These are phyloP conservation scores for Myxozyma geophila DNA, from an alignment of 805 yeast species.

Conservation along the genomic window DNA sequence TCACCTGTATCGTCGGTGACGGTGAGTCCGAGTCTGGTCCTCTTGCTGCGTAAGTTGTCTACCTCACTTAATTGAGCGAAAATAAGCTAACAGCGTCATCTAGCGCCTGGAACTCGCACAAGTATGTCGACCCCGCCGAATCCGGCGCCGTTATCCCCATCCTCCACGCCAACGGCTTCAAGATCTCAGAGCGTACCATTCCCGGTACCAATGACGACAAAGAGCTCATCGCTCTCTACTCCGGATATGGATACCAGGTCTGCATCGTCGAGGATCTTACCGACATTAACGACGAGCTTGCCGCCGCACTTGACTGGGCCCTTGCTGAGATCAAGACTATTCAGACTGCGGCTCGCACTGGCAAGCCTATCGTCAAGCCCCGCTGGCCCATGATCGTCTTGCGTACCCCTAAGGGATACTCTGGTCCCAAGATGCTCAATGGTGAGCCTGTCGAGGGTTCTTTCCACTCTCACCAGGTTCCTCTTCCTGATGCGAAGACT, in stretches of 20 bases:
- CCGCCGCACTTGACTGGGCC: slow-evolving; percentile 37
- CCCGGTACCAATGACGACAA: slow-evolving; percentile 35
- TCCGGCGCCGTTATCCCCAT: slow-evolving; percentile 38
- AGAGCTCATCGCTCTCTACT: slow-evolving; percentile 35
- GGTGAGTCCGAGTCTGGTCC: slow-evolving; percentile 40
- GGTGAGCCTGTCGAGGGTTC: slow-evolving; percentile 37
- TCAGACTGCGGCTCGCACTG: slow-evolving; percentile 35
- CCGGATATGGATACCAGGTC: slow-evolving; percentile 37
- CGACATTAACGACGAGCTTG: slow-evolving; percentile 29
- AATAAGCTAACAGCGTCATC: neutral
- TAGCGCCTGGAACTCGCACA: slow-evolving; percentile 37
- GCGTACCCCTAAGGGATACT: slow-evolving; percentile 38
- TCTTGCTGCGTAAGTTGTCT: slow-evolving; percentile 29
- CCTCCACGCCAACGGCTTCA: slow-evolving; percentile 38
- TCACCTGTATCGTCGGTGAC: slow-evolving; percentile 35
- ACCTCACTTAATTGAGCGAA: neutral
- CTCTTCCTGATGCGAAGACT: slow-evolving; percentile 35
- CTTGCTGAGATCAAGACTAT: slow-evolving; percentile 28
- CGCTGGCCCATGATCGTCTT: slow-evolving; percentile 39
- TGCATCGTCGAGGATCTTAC: slow-evolving; percentile 30
- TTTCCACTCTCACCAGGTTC: slow-evolving; percentile 39
- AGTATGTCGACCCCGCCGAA: slow-evolving; percentile 37
- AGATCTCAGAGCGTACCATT: slow-evolving; percentile 38
- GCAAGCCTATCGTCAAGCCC: slow-evolving; percentile 33
- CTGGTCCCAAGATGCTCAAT: slow-evolving; percentile 35